A percentile compares a stretch with the other conserved stretches of the same genome.
Conservation (phyloP, 352 stramenopile genomes). For the Globisporangium mamillatum region DNA sequence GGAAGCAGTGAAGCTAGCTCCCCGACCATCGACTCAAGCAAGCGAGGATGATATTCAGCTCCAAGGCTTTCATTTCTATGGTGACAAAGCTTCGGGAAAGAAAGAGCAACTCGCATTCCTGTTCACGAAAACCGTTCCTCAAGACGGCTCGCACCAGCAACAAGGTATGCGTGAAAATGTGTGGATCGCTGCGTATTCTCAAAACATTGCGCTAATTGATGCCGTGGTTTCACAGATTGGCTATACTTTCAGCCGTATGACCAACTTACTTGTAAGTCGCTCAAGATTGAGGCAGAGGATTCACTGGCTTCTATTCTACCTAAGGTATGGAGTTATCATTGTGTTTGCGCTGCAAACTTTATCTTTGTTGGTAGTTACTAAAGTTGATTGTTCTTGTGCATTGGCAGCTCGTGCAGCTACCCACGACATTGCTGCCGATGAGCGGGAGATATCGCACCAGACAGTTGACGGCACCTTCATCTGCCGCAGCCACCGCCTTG, state of each 20-base stretch:
- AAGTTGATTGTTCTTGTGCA: neutral
- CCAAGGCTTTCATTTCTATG: slow-evolving; percentile 19
- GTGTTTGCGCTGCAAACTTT: neutral
- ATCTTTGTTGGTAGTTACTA: neutral
- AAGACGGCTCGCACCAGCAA: slow-evolving; percentile 4
- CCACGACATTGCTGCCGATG: neutral
- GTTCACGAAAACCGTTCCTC: neutral
- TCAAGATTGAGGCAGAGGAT: neutral
- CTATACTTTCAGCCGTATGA: slow-evolving; percentile 43
- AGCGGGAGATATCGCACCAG: slow-evolving; percentile 16
- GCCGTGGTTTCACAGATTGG: slow-evolving; percentile 29
- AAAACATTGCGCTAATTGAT: neutral
- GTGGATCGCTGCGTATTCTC: neutral
- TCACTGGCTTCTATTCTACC: neutral
- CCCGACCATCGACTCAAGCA: neutral
- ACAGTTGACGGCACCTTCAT: slow-evolving; percentile 18
- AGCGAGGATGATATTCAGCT: neutral
- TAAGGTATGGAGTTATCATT: neutral
- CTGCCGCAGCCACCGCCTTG: slow-evolving; percentile 5
- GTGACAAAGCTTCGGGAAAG: slow-evolving; percentile 10
- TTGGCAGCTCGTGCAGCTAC: neutral
- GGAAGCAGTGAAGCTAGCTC: slow-evolving; percentile 22
- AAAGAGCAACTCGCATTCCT: slow-evolving; percentile 21
- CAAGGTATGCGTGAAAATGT: slow-evolving; percentile 3
- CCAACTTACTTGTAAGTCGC: slow-evolving; percentile 24